Evolutionary conservation across 345 rosid species (phyloP).

Genomic region (Corchorus olitorius): DNA sequence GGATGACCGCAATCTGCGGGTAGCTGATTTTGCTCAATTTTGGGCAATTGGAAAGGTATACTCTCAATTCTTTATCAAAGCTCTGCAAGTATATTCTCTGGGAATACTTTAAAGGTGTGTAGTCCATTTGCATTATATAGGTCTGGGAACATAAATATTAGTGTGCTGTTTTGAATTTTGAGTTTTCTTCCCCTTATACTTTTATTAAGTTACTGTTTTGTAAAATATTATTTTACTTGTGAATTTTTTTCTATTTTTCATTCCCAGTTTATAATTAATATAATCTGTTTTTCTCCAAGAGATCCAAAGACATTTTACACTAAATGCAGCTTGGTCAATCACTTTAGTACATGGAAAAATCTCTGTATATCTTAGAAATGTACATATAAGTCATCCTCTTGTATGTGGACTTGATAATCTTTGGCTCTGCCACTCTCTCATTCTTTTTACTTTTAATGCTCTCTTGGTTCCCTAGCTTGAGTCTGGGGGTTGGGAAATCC

Average conservation of each 20-base stretch:
- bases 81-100: slow-evolving; percentile 44
- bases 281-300: background rate
- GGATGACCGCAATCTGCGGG: slow-evolving; percentile 99
- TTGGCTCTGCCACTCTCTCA: background rate
- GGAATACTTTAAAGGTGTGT: slow-evolving; percentile 43
- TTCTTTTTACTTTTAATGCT: background rate
- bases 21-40: slow-evolving; percentile 99
- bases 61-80: slow-evolving; percentile 58
- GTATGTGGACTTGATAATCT: background rate
- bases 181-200: slow-evolving; percentile 5
- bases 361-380: background rate
- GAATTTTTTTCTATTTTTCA: background rate
- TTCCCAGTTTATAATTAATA: background rate
- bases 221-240: background rate
- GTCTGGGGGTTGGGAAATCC: background rate
- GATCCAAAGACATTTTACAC: background rate
- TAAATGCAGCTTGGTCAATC: background rate
- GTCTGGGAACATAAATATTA: slow-evolving; percentile 23
- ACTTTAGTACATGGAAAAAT: background rate
- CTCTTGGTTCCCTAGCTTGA: background rate
- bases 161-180: background rate
- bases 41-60: slow-evolving; percentile 99
- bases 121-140: slow-evolving; percentile 29
- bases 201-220: background rate
- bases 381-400: background rate